Conservation (phyloP, 768 basidiomycete genomes). For the Termitomyces sp. region DNA sequence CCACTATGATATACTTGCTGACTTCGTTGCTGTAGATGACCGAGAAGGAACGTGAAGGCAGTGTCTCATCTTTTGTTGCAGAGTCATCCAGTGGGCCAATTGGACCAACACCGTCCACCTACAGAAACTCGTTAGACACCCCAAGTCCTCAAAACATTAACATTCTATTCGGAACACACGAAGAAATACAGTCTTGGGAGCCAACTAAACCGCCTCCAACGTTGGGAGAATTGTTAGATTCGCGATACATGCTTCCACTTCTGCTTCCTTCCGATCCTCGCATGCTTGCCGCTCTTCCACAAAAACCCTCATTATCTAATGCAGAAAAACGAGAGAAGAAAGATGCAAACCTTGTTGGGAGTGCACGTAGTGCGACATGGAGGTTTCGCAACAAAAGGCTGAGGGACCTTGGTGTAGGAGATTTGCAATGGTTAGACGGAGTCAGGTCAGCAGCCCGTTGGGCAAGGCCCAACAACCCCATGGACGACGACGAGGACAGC, state of each 20-base stretch:
- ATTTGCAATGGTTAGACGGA: conserved; percentile 70
- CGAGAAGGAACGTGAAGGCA: conserved; percentile 62
- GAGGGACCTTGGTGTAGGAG: conserved; percentile 52
- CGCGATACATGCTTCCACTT: conserved; percentile 87
- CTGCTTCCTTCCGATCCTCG: conserved; percentile 78
- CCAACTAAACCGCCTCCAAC: conserved; percentile 74
- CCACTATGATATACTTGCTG: neutral
- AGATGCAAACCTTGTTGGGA: neutral
- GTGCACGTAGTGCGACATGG: conserved; percentile 46
- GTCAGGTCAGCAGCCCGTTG: conserved; percentile 55
- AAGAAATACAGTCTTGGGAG: conserved; percentile 67
- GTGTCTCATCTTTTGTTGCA: conserved; percentile 41
- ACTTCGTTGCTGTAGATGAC: conserved; percentile 40
- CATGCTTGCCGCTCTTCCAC: conserved; percentile 66
- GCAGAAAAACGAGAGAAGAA: conserved; percentile 21
- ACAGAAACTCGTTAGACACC: conserved; percentile 28
- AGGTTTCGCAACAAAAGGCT: conserved; percentile 51
- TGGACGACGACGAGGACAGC: conserved; percentile 36
- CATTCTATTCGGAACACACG: conserved; percentile 65
- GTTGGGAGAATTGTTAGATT: conserved; percentile 88
- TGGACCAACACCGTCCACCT: conserved; percentile 28
- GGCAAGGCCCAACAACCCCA: conserved; percentile 37
- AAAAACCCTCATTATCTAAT: conserved; percentile 30
- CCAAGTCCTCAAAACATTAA: conserved; percentile 59
- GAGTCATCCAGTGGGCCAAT: conserved; percentile 28